These are phyloP conservation scores for Hygrocybe punicea DNA, from an alignment of 768 basidiomycete genomes.

Conservation along the genomic window DNA sequence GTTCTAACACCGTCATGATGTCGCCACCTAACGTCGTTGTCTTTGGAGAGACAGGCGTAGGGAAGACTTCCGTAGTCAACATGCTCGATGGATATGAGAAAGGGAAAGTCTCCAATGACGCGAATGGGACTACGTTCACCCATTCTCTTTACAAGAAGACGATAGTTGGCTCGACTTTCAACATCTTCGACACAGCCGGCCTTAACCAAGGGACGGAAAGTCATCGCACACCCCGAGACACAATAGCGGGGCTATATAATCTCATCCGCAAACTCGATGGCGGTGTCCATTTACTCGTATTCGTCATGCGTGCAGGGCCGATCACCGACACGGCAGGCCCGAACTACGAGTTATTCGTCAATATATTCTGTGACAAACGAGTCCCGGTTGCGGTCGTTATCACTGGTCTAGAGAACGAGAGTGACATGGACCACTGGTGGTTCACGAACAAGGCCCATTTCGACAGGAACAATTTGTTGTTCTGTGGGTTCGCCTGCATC, in stretches of 20 bases:
- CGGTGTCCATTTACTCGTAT: not conserved
- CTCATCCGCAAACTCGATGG: not conserved
- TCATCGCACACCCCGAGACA: not conserved
- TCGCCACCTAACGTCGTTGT: not conserved
- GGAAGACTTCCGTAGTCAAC: not conserved
- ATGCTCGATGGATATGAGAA: not conserved
- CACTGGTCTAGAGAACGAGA: slow-evolving; percentile 2
- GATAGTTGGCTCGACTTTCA: slow-evolving; percentile 20
- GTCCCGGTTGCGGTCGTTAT: not conserved
- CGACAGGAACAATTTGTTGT: not conserved
- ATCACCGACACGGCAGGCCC: not conserved
- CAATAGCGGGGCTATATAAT: not conserved
- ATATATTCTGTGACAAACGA: not conserved
- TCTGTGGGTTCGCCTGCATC: not conserved
- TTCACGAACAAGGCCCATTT: not conserved
- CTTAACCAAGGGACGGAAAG: not conserved
- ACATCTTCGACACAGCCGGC: slow-evolving; percentile 1
- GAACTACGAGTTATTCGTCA: slow-evolving; percentile 5
- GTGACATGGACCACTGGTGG: slow-evolving; percentile 3
- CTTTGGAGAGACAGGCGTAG: not conserved
- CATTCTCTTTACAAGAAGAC: slow-evolving; percentile 10
- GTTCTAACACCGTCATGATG: not conserved
- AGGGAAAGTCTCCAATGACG: not conserved
- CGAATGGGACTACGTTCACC: not conserved
- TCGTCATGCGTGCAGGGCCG: not conserved